These are phyloP conservation scores for Termitomyces sp. DNA, from an alignment of 768 basidiomycete species.

Conservation along the genomic window DNA sequence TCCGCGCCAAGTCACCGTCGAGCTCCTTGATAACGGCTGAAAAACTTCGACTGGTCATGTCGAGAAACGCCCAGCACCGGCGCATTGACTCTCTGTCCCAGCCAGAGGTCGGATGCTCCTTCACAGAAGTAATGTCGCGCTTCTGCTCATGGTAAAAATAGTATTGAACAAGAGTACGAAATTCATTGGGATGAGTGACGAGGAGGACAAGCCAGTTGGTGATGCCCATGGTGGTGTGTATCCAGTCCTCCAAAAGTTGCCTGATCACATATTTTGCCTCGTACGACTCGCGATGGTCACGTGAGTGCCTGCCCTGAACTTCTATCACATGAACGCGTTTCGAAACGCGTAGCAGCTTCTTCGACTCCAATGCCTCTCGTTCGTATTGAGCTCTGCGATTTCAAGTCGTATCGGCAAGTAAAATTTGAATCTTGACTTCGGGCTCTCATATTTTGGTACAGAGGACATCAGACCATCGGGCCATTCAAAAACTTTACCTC, in stretches of 20 bases:
- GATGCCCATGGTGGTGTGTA: constrained; percentile 39
- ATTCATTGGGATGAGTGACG: constrained; percentile 78
- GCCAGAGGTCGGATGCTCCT: constrained; percentile 75
- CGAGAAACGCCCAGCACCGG: constrained; percentile 85
- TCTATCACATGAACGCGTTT: constrained; percentile 10
- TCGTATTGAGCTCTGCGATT: constrained; percentile 90
- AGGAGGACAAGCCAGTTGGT: constrained; percentile 60
- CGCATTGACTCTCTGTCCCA: constrained; percentile 88
- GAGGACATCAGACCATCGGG: constrained; percentile 81
- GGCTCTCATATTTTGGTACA: constrained; percentile 16
- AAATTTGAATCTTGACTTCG: constrained; percentile 5
- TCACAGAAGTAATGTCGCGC: constrained; percentile 73
- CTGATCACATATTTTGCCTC: constrained; percentile 9
- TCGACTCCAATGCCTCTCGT: constrained; percentile 59
- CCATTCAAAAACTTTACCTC: constrained; percentile 94
- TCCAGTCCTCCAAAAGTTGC: constrained; percentile 6
- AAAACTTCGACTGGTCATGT: constrained; percentile 86
- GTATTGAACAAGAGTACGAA: constrained; percentile 79
- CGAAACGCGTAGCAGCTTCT: background rate
- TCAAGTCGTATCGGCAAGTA: constrained; percentile 83
- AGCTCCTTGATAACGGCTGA: constrained; percentile 93
- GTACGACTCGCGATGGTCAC: constrained; percentile 11
- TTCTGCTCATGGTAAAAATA: constrained; percentile 75
- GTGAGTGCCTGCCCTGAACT: constrained; percentile 6
- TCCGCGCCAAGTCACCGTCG: constrained; percentile 90